These are phyloP conservation scores for Flammula alnicola DNA, from an alignment of 1,284 basidiomycete genomes.

Conservation along the genomic window DNA sequence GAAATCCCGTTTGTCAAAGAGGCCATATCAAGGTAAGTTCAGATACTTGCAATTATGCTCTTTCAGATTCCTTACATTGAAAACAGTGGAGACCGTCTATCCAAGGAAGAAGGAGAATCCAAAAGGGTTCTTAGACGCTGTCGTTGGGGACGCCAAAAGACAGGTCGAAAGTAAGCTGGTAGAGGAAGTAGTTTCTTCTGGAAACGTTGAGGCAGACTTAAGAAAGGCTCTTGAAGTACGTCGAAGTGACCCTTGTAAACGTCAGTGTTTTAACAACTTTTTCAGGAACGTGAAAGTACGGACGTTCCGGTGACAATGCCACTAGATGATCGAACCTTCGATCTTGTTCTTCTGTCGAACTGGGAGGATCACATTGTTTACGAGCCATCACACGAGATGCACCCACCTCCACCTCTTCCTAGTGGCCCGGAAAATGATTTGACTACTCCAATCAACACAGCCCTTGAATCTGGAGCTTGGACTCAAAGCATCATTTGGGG, in stretches of 20 bases:
- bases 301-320: slow-evolving; percentile 62
- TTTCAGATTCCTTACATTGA: slow-evolving; percentile 19
- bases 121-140: slow-evolving; percentile 66
- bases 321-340: slow-evolving; percentile 77
- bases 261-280: slow-evolving; percentile 3
- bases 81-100: slow-evolving; percentile 71
- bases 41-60: not conserved
- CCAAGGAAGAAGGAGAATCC: slow-evolving; percentile 69
- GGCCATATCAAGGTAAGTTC: slow-evolving; percentile 65
- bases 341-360: slow-evolving; percentile 80
- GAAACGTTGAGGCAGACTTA: slow-evolving; percentile 75
- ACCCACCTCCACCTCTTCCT: slow-evolving; percentile 32
- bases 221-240: slow-evolving; percentile 68
- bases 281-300: slow-evolving; percentile 63
- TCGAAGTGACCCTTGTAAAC: slow-evolving; percentile 4
- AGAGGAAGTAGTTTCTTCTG: slow-evolving; percentile 73
- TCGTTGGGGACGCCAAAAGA: slow-evolving; percentile 75
- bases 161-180: slow-evolving; percentile 77
- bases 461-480: slow-evolving; percentile 83
- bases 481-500: slow-evolving; percentile 91
- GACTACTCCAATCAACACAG: slow-evolving; percentile 72
- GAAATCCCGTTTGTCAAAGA: slow-evolving; percentile 69
- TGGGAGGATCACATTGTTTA: slow-evolving; percentile 88
- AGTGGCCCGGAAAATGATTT: slow-evolving; percentile 56
- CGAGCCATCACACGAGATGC: slow-evolving; percentile 45